Percentiles rank a stretch among this genome's conserved stretches.
Evolutionary conservation across 176 grass and related monocot species (phyloP).

Genomic region (Eragrostis nindensis): DNA sequence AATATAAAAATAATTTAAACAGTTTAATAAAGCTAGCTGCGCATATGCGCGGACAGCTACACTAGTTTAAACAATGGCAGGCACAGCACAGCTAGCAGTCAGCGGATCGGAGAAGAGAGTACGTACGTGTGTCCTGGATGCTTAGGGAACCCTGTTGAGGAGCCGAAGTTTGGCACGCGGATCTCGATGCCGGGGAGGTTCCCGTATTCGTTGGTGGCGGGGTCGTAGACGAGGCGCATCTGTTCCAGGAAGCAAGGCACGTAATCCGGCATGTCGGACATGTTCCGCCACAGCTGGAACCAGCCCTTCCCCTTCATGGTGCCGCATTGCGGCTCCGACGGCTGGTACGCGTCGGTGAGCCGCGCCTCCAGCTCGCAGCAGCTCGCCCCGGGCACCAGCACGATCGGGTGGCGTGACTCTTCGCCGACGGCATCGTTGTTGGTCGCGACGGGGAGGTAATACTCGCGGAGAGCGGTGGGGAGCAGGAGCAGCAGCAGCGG

Average conservation of each 20-base stretch:
- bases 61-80: too few relatives aligned
- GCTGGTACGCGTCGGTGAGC: neutral
- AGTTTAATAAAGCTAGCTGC: too few relatives aligned
- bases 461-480: neutral
- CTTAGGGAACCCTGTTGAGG: neutral
- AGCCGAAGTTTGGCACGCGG: neutral
- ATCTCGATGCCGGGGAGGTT: conserved; percentile 13
- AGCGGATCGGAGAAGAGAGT: too few relatives aligned
- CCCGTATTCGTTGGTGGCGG: neutral
- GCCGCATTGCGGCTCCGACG: neutral
- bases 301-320: conserved; percentile 1
- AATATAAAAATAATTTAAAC: too few relatives aligned
- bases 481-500: neutral
- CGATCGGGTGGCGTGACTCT: neutral
- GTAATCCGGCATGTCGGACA: neutral
- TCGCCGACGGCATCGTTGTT: neutral
- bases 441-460: neutral
- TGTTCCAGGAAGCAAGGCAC: neutral
- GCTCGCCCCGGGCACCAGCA: neutral
- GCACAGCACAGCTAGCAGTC: too few relatives aligned
- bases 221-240: too few relatives aligned
- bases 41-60: too few relatives aligned
- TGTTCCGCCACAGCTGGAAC: neutral
- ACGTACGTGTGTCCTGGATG: too few relatives aligned
- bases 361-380: too few relatives aligned